Evolutionary conservation across 169 alveolate species (phyloP).

Genomic region (Plasmodium coatneyi): DNA sequence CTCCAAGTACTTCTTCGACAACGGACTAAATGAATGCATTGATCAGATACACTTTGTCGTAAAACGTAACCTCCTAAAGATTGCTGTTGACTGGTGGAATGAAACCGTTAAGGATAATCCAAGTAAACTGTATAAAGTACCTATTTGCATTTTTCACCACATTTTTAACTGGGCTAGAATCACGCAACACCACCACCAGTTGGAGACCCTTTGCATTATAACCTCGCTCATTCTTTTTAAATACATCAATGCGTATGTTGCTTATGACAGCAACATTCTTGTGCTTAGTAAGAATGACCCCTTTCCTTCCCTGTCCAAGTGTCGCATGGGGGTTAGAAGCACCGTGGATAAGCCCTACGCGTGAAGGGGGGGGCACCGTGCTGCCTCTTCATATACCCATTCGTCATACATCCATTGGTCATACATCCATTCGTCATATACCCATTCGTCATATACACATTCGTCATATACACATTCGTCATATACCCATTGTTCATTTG

Average conservation of each 20-base stretch:
- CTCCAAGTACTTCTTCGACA: constrained; percentile 22
- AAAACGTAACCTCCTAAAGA: constrained; percentile 31
- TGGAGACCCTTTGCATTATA: constrained; percentile 38
- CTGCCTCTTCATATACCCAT: not conserved
- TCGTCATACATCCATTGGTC: not conserved
- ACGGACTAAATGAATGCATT: constrained; percentile 43
- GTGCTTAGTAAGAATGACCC: constrained; percentile 67
- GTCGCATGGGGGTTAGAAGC: not conserved
- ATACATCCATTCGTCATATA: not conserved
- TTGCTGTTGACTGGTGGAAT: constrained; percentile 60
- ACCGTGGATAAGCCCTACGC: not conserved
- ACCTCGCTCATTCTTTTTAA: constrained; percentile 39
- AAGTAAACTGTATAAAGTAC: constrained; percentile 37
- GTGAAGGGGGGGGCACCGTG: not conserved
- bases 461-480: not conserved
- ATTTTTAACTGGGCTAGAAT: constrained; percentile 55
- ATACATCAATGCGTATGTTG: constrained; percentile 41
- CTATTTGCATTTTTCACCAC: constrained; percentile 52
- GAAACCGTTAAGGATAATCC: constrained; percentile 20
- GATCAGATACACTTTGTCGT: constrained; percentile 60
- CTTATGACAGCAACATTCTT: constrained; percentile 49
- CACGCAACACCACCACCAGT: constrained; percentile 44
- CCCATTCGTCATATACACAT: too few species aligned
- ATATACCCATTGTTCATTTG: not conserved
- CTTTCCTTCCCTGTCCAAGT: constrained; percentile 30